These are phyloP conservation scores for Colletotrichum sp. DNA, from an alignment of 2,329 filamentous ascomycete genomes.

Conservation along the genomic window DNA sequence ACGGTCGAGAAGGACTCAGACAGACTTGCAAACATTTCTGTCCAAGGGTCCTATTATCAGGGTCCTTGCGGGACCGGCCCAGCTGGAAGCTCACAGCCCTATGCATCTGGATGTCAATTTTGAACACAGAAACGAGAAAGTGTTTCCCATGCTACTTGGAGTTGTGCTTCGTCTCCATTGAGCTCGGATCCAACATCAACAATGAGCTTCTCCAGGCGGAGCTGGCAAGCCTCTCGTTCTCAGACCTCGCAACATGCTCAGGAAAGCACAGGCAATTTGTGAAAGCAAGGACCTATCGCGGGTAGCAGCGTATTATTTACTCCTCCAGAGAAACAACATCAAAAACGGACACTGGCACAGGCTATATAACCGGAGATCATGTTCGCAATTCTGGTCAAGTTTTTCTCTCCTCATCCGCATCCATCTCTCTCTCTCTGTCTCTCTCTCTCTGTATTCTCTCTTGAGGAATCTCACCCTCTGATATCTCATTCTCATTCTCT, in stretches of 20 bases:
- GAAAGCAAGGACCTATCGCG: background rate
- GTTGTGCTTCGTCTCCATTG: background rate
- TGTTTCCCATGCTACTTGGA: background rate
- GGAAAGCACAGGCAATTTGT: background rate
- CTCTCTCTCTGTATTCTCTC: background rate
- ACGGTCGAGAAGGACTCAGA: background rate
- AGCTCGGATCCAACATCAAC: background rate
- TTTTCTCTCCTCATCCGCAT: background rate
- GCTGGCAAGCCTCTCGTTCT: background rate
- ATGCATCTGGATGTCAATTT: background rate
- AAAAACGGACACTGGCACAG: background rate
- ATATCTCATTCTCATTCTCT: background rate
- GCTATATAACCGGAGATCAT: background rate
- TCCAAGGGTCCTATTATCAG: background rate
- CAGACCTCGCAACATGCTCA: background rate
- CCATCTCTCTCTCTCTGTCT: background rate
- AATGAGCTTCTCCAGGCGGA: background rate
- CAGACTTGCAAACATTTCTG: background rate
- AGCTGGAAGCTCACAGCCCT: background rate
- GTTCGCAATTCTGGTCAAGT: background rate
- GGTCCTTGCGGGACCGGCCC: background rate
- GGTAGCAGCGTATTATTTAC: background rate
- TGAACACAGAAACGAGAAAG: background rate
- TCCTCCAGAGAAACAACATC: background rate
- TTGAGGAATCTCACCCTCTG: background rate